Evolutionary conservation across 495 filamentous ascomycete species (phyloP).

Genomic region (Penicillium nucicola): DNA sequence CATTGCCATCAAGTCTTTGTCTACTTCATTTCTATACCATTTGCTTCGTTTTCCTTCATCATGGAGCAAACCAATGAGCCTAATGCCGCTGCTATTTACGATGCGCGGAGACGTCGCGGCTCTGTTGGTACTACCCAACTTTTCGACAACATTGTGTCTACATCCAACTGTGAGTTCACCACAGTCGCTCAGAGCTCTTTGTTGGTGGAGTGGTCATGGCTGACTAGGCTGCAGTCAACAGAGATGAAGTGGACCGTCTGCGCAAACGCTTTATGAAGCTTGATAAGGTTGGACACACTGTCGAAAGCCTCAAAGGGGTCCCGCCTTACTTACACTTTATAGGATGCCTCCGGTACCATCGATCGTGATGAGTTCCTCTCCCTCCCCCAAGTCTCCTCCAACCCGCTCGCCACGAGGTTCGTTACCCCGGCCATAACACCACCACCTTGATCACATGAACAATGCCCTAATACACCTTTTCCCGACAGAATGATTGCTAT

Average conservation of each 20-base stretch:
- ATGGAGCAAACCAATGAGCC: slow-evolving; percentile 39
- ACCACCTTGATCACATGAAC: background rate
- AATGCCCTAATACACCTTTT: background rate
- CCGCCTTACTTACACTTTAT: slow-evolving; percentile 6
- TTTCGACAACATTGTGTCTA: slow-evolving; percentile 92
- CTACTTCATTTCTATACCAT: background rate
- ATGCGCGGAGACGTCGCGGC: slow-evolving; percentile 43
- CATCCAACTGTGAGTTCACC: slow-evolving; percentile 81
- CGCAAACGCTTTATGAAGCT: slow-evolving; percentile 99
- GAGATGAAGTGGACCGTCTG: slow-evolving; percentile 92
- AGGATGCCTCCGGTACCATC: slow-evolving; percentile 98
- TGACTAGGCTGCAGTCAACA: slow-evolving; percentile 66
- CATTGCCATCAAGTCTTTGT: background rate
- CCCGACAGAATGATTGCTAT: slow-evolving; percentile 90
- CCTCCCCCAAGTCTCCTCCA: slow-evolving; percentile 95
- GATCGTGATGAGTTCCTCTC: slow-evolving; percentile 98
- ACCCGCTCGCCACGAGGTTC: slow-evolving; percentile 91
- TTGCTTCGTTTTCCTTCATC: slow-evolving; percentile 3
- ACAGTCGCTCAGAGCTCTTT: background rate
- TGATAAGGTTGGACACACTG: slow-evolving; percentile 68
- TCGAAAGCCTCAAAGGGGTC: background rate
- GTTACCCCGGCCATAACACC: slow-evolving; percentile 7
- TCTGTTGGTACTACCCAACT: slow-evolving; percentile 82
- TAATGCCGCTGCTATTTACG: slow-evolving; percentile 51
- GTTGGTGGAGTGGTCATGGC: slow-evolving; percentile 5